Base-by-base conservation (phyloP, 805 yeast species). In the Cyberlindnera maclurae region DNA sequence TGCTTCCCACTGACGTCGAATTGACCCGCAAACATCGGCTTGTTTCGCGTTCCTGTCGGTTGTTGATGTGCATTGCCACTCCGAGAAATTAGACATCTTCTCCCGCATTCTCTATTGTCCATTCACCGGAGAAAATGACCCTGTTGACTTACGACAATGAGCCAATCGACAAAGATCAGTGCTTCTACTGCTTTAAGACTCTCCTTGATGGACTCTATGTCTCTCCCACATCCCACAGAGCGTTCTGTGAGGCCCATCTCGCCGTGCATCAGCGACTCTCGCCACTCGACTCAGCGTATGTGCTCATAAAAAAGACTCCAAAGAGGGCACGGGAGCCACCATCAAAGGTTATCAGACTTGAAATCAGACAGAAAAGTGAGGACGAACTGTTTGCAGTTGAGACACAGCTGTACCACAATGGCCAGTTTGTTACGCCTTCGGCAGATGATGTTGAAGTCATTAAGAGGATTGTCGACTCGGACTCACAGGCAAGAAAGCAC, bases 101-200 rank as follows among this genome's bases (percentile, higher is more conserved):
- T 20, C 8, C 24, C 8, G 8, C 8, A 5, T 8, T 6, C 24
- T 20, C 24, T 20, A 20, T 20, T 20, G n/a, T 20, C 24, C 24
- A 8, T 8, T 20, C 24, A 20, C 24, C 24, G 8, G 8, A 20
- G 24, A 20, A 20, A 20, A 20, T 20, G 24, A 6, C 24, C 8
- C 24, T 5, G 8, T 20, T 34, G 31, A 15, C 17, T 7, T 45
- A 41, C 35, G 46, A 42, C 26, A 49, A 49, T 1, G 44, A 60
- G 17, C 64, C 69, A 3, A 75, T 89, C 13, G 79, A 77, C 52
- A 89, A 86, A 55, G 97, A 90, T 63, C 96, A 88, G 48, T 89
- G 97, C 56, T 82, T 83, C 64, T 90, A 75, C 61, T 82, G 89
- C 38, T 90, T 82, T 54, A 90, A 79, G 44, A 77, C 85, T 0